Base-by-base conservation (phyloP, 306 rosid genomes). In the Albizia julibrissin region DNA sequence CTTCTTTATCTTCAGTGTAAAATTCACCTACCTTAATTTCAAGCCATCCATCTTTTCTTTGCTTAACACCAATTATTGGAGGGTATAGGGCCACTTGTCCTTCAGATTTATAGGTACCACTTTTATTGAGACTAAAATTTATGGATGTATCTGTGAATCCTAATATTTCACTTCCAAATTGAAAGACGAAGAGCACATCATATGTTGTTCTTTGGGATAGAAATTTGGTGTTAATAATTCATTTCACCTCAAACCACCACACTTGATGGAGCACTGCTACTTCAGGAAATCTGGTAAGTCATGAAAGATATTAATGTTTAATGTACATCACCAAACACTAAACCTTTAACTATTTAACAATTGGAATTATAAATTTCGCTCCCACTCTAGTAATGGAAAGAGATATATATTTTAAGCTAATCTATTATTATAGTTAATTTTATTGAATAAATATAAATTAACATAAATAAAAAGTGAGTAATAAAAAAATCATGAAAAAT, bases 11-110 rank as follows among this genome's bases (percentile, higher is more conserved):
- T 14, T 44, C 34, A 29, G 29, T 56, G 77, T 27, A 58, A 58
- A 71, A 80, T 1, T 71, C 83, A 1, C 83, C 77, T 16, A 71
- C 61, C 77, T 80, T 31, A 43, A 59, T 54, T 24, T 80, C 77
- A 33, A 70, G 18, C 83, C 83, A 71, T 47, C 44, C 33, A n/a
- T 79, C 83, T 47, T 70, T 16, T 58, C 70, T 80, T 24, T 33
- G 31, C 6, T 11, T 12, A 40, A 11, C 62, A 11, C 71, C 70
- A 40, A 59, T 19, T 6, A 16, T 29, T 26, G 18, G 27, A 40
- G 71, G 56, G 71, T 61, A 69, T 76, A 61, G 8, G 3, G 39
- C 10, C 27, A 76, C 71, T 14, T 24, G 19, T 16, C 6, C 44
- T 6, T 8, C 3, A 39, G 42, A 58, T 11, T 12, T 33, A 26